A percentile compares a stretch with the other conserved stretches of the same genome.
Conservation (phyloP, 768 basidiomycete genomes). For the Chalciporus sphaerocephalus region DNA sequence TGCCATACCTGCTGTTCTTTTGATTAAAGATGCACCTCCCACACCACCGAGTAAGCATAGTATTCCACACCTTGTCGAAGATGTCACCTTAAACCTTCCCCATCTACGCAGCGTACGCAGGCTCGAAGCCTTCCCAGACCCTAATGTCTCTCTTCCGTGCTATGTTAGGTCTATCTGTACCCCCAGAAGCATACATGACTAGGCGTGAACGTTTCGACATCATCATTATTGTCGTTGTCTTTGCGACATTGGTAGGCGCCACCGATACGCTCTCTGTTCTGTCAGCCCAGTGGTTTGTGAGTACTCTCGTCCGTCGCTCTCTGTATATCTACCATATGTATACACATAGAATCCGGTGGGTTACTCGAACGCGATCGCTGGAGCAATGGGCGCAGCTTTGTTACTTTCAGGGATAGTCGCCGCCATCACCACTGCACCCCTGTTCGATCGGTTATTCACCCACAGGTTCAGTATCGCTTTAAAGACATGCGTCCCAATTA, state of each 20-base stretch:
- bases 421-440: slow-evolving; percentile 62
- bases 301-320: too few species aligned
- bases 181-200: slow-evolving; percentile 53
- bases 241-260: slow-evolving; percentile 64
- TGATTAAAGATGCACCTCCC: slow-evolving; percentile 53
- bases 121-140: slow-evolving; percentile 52
- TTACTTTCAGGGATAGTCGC: slow-evolving; percentile 68
- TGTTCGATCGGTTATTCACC: slow-evolving; percentile 79
- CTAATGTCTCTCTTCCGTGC: slow-evolving; percentile 51
- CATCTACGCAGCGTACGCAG: too few species aligned
- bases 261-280: slow-evolving; percentile 62
- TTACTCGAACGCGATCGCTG: slow-evolving; percentile 59
- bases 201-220: slow-evolving; percentile 69
- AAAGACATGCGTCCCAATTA: slow-evolving; percentile 58
- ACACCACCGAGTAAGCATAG: too few species aligned
- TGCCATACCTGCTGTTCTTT: slow-evolving; percentile 51
- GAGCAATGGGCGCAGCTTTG: slow-evolving; percentile 63
- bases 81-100: too few species aligned
- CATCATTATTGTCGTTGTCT: slow-evolving; percentile 50
- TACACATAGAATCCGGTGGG: too few species aligned
- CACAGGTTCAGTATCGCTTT: slow-evolving; percentile 58
- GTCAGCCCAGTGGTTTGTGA: slow-evolving; percentile 58
- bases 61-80: too few species aligned
- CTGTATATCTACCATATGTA: too few species aligned
- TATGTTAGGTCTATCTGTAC: slow-evolving; percentile 41